Conservation (phyloP, 1,284 basidiomycete species). For the Pyrrhoderma noxium region DNA sequence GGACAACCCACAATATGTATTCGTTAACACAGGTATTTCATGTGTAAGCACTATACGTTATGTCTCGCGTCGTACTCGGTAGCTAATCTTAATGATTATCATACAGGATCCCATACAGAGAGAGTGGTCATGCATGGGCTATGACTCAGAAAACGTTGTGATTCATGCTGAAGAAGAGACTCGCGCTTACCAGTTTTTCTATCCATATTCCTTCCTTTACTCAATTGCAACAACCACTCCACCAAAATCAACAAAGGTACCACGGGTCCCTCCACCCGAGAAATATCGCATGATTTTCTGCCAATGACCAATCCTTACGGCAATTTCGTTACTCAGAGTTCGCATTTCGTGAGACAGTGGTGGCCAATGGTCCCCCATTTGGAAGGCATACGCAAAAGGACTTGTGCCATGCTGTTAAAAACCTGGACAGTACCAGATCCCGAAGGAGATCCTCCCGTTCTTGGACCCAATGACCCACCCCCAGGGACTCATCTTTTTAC, state of each 20-base stretch:
- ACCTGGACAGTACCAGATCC: constrained; percentile 50
- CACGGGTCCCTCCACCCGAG: constrained; percentile 12
- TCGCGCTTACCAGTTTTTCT: constrained; percentile 49
- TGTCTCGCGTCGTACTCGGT: too few species aligned
- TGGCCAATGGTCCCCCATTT: constrained; percentile 55
- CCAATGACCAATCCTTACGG: constrained; percentile 6
- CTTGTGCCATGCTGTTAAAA: constrained; percentile 64
- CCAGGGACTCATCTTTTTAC: constrained; percentile 35
- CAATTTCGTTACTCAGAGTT: constrained; percentile 32
- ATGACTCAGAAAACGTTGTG: constrained; percentile 47
- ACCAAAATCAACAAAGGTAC: constrained; percentile 14
- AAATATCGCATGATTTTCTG: constrained; percentile 41
- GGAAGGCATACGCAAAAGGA: constrained; percentile 46
- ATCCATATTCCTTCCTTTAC: constrained; percentile 44
- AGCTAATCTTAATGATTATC: constrained; percentile 4
- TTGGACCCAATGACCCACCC: constrained; percentile 8
- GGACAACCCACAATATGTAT: constrained; percentile 55
- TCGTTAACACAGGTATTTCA: constrained; percentile 62
- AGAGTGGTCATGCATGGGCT: constrained; percentile 65
- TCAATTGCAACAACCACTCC: constrained; percentile 25
- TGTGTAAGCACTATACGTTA: constrained; percentile 43
- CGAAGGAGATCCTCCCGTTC: constrained; percentile 33
- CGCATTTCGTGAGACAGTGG: constrained; percentile 72
- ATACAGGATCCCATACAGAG: constrained; percentile 6
- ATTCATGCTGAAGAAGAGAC: constrained; percentile 63